Evolutionary conservation across 179 eudicot genomes (phyloP), one percentile per base, ranked within the genome.

Genomic region (Pouteria campechiana): DNA sequence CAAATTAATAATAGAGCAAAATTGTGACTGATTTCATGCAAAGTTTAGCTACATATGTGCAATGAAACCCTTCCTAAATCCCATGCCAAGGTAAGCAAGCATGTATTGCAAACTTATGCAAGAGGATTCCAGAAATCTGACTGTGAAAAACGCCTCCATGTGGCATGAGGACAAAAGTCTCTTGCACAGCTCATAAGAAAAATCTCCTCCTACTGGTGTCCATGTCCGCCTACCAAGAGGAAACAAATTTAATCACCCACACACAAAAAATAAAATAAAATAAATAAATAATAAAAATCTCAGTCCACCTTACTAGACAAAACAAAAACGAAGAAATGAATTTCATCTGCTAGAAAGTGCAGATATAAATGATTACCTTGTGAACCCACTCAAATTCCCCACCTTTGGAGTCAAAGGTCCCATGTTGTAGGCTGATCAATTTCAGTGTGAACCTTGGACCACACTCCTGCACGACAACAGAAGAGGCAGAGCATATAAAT

Each of bases 351-450:
- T 8, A 6, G 31, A 39, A 37, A 28, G 1, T 16, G 13, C n/a
- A 3, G 15, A 19, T 12, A 16, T 6, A 16, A 12, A 36, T 27
- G 4, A 14, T 9, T 58, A 86, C 98, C 98, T 79, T 86, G 47
- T 90, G 96, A 52, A 68, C 82, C 98, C 98, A 90, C 64, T 90
- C 96, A 57, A 65, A 81, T 68, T 82, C 96, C 18, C 98, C 86
- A 10, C 82, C 75, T 58, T 67, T 76, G 7, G 81, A 50, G 63
- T 90, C 96, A 70, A 90, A 90, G 16, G 90, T 90, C 40, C 98
- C 94, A 63, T 82, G 94, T 54, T 86, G 98, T 18, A 90, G 78
- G 51, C 81, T 82, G 32, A 44, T 64, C 50, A 90, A 60, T 65
- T 90, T 90, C 48, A 90, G 61, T 1, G 83, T 81, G 50, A 90